phyloP scores from a whole-genome alignment of 129 eudicot genomes.

The Flaveria robusta region DNA sequence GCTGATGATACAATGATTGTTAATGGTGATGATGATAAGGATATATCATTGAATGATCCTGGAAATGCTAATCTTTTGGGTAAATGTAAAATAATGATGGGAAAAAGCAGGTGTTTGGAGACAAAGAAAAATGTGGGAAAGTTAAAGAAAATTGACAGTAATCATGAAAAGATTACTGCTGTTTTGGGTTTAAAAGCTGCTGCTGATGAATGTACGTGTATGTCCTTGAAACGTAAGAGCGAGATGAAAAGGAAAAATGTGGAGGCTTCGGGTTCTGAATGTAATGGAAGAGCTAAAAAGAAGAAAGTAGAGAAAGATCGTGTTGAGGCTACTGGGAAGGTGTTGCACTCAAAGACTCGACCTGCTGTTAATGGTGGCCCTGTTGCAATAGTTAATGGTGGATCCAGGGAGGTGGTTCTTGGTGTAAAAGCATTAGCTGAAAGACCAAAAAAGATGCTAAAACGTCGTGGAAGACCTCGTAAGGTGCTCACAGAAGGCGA shows the following conservation, averaged over 20 bases:
- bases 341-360: constrained; percentile 57
- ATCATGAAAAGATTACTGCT: background rate
- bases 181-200: constrained; percentile 18
- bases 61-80: constrained; percentile 17
- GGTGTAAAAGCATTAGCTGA: constrained; percentile 18
- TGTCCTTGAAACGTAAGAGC: constrained; percentile 26
- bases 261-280: constrained; percentile 28
- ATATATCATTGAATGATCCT: constrained; percentile 7
- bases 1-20: constrained; percentile 21
- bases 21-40: constrained; percentile 17
- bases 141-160: constrained; percentile 5
- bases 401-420: constrained; percentile 8
- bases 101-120: constrained; percentile 13
- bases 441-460: constrained; percentile 21
- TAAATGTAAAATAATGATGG: background rate
- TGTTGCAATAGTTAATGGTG: constrained; percentile 32
- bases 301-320: constrained; percentile 30
- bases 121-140: constrained; percentile 25
- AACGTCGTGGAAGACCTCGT: constrained; percentile 28
- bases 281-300: constrained; percentile 27
- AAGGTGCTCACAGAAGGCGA: constrained; percentile 25
- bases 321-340: constrained; percentile 42
- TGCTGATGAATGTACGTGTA: constrained; percentile 7
- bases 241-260: constrained; percentile 52
- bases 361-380: constrained; percentile 25